phyloP scores from a whole-genome alignment of 1,284 basidiomycete species.

The Ganoderma meredithae region DNA sequence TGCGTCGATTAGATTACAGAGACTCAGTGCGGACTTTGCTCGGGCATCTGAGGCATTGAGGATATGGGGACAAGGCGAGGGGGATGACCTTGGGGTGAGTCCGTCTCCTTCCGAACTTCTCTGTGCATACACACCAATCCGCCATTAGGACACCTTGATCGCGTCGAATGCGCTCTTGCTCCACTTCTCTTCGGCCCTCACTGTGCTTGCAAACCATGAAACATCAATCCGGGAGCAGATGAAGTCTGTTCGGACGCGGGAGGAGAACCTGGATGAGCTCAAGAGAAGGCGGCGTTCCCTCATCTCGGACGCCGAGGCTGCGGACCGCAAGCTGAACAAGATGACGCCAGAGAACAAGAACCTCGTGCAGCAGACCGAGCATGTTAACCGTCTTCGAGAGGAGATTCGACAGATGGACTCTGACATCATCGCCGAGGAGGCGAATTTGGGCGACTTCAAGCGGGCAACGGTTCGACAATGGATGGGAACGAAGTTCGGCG shows the following conservation, averaged over 20 bases:
- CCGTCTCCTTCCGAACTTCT: constrained; percentile 10
- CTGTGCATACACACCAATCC: constrained; percentile 7
- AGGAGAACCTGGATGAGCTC: constrained; percentile 85
- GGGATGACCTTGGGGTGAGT: constrained; percentile 85
- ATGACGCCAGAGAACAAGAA: constrained; percentile 95
- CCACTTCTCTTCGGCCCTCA: constrained; percentile 75
- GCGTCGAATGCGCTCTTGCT: constrained; percentile 77
- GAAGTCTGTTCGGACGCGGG: constrained; percentile 83
- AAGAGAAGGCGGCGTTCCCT: constrained; percentile 75
- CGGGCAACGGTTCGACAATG: constrained; percentile 73
- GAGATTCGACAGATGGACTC: constrained; percentile 85
- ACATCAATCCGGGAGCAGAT: constrained; percentile 77
- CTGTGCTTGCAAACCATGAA: constrained; percentile 79
- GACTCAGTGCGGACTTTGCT: constrained; percentile 67
- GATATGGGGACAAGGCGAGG: constrained; percentile 85
- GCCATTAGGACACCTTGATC: constrained; percentile 73
- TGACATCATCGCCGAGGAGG: constrained; percentile 87
- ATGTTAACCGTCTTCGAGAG: constrained; percentile 75
- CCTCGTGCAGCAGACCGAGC: constrained; percentile 77
- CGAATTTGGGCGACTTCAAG: constrained; percentile 87
- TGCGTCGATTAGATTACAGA: constrained; percentile 60
- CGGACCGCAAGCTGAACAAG: constrained; percentile 89
- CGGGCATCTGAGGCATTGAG: constrained; percentile 82
- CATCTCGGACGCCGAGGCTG: constrained; percentile 80
- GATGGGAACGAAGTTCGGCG: constrained; percentile 90